Percentiles rank a stretch among this genome's conserved stretches.
These are phyloP conservation scores for Fonsecaea multimorphosa DNA, from an alignment of 2,329 filamentous ascomycete genomes.

Conservation along the genomic window DNA sequence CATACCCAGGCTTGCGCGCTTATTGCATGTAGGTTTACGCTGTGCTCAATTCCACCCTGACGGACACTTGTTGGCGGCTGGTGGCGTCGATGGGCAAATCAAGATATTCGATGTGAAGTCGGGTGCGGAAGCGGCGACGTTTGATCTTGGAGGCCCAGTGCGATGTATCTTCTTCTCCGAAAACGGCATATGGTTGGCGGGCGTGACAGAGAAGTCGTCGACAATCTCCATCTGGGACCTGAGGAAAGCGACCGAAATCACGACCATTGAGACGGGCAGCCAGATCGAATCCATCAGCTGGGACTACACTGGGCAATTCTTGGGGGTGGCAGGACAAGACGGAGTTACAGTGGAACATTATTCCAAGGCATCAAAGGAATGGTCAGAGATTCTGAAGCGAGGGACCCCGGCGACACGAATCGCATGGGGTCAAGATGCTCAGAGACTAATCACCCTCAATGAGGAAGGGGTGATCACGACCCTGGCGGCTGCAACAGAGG, in stretches of 20 bases:
- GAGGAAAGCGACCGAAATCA: slow-evolving; percentile 79
- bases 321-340: slow-evolving; percentile 79
- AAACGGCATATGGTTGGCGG: slow-evolving; percentile 95
- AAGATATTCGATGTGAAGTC: slow-evolving; percentile 88
- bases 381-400: slow-evolving; percentile 83
- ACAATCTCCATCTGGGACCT: slow-evolving; percentile 89
- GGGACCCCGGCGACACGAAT: slow-evolving; percentile 75
- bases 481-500: slow-evolving; percentile 16
- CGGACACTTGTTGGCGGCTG: slow-evolving; percentile 88
- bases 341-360: slow-evolving; percentile 90
- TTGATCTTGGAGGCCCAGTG: slow-evolving; percentile 68
- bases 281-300: slow-evolving; percentile 74
- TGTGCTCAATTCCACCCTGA: slow-evolving; percentile 91
- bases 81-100: slow-evolving; percentile 78
- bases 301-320: slow-evolving; percentile 95
- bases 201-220: slow-evolving; percentile 76
- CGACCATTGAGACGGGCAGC: slow-evolving; percentile 83
- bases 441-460: slow-evolving; percentile 76
- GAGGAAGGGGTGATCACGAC: slow-evolving; percentile 72
- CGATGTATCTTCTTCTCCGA: slow-evolving; percentile 86
- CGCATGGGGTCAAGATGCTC: slow-evolving; percentile 77
- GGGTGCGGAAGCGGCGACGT: slow-evolving; percentile 76
- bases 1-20: slow-evolving; percentile 15
- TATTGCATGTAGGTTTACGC: slow-evolving; percentile 65
- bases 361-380: slow-evolving; percentile 81